Percentiles rank a stretch among this genome's conserved stretches.
These are phyloP conservation scores for Colletotrichum salicis DNA, from an alignment of 2,329 filamentous ascomycete genomes.

Conservation along the genomic window DNA sequence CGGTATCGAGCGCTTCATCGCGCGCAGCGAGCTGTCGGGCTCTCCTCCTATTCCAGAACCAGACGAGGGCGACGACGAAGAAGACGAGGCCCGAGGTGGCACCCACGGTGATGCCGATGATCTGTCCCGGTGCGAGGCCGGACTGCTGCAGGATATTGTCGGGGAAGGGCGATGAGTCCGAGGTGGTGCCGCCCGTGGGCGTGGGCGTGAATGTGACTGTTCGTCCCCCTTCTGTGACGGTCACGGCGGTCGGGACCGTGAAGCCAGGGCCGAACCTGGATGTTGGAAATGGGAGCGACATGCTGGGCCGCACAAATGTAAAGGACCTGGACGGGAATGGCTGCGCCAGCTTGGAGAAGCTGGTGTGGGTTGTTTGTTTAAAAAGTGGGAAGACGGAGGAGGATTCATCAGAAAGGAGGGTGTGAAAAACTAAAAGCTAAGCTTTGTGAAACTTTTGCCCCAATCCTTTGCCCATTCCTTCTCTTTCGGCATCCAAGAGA, in stretches of 20 bases:
- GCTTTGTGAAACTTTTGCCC: constrained; percentile 10
- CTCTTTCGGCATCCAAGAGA: not conserved
- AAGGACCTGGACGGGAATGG: constrained; percentile 9
- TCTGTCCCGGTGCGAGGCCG: constrained; percentile 27
- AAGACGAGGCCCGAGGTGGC: constrained; percentile 30
- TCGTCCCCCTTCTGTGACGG: constrained; percentile 7
- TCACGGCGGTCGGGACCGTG: constrained; percentile 23
- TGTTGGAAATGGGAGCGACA: constrained; percentile 29
- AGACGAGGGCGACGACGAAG: constrained; percentile 30
- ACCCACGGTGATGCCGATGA: constrained; percentile 33
- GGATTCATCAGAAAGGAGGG: constrained; percentile 17
- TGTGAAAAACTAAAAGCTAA: not conserved
- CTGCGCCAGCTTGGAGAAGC: constrained; percentile 23
- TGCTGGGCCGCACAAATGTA: constrained; percentile 13
- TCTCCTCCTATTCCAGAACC: constrained; percentile 31
- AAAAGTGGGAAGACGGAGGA: not conserved
- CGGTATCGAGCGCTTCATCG: constrained; percentile 21
- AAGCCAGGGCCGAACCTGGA: constrained; percentile 31
- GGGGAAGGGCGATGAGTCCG: constrained; percentile 17
- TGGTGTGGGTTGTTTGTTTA: constrained; percentile 13
- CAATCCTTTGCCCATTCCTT: not conserved
- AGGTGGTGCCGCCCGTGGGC: not conserved
- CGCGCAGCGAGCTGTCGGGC: constrained; percentile 12
- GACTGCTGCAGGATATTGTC: constrained; percentile 34
- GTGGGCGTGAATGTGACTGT: constrained; percentile 20